Percentiles rank a stretch among this genome's conserved stretches.
phyloP scores from a whole-genome alignment of 805 yeast genomes.

The Myxozyma vanderwaltii region DNA sequence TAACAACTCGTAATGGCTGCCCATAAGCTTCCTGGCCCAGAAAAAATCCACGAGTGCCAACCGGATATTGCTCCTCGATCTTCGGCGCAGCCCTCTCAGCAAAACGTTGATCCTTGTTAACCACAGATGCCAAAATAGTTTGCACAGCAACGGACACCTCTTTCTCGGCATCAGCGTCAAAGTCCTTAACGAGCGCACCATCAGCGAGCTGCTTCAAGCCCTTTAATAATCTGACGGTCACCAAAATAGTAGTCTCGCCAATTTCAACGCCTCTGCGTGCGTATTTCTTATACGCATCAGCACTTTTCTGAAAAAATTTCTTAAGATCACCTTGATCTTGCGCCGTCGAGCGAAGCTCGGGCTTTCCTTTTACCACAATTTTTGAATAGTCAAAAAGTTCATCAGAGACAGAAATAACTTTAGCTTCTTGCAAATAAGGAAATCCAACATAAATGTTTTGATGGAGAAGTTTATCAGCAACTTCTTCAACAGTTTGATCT shows the following conservation, averaged over 20 bases:
- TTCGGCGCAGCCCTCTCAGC: constrained; percentile 73
- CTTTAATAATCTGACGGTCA: constrained; percentile 70
- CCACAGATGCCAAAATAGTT: constrained; percentile 72
- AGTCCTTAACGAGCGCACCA: constrained; percentile 83
- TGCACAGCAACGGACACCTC: constrained; percentile 73
- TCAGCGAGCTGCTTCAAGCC: constrained; percentile 69
- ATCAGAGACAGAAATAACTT: constrained; percentile 64
- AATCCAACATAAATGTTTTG: constrained; percentile 73
- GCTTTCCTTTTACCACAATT: constrained; percentile 39
- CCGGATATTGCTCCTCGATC: constrained; percentile 79
- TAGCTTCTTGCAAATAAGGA: constrained; percentile 89
- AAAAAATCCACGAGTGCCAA: constrained; percentile 68
- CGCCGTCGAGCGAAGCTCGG: neutral
- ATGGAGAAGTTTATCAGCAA: constrained; percentile 64
- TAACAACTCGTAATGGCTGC: constrained; percentile 55
- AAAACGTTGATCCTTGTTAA: constrained; percentile 72
- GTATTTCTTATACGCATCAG: constrained; percentile 5
- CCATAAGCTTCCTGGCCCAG: constrained; percentile 90
- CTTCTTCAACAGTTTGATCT: constrained; percentile 54
- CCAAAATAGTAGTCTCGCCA: constrained; percentile 58
- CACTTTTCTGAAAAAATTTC: constrained; percentile 4
- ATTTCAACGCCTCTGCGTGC: constrained; percentile 56
- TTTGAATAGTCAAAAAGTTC: constrained; percentile 52
- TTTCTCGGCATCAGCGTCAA: constrained; percentile 45
- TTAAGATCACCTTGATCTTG: constrained; percentile 8